Base-by-base conservation (phyloP, 2,329 filamentous ascomycete genomes). In the Leptographium wingfieldii region DNA sequence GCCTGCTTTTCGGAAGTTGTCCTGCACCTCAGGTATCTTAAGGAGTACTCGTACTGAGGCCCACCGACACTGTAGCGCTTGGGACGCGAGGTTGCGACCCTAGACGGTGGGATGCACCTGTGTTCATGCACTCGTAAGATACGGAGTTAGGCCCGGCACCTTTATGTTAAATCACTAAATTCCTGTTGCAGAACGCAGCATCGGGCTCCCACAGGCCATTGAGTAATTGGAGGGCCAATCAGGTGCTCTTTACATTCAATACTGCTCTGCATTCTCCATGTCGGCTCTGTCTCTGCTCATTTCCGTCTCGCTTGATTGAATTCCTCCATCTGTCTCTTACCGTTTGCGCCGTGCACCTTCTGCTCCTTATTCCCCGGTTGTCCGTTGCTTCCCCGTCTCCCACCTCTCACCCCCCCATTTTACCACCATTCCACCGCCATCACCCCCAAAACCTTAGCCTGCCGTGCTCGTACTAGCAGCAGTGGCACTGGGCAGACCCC, bases 381-480 rank as follows among this genome's bases (percentile, higher is more conserved):
- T 25, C 10, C 49, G 49, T 31, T 12, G 33, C 7, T 11, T 31
- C 49, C 25, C 49, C 27, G 9, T 51, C 48, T 51, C 48, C 22
- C 25, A 25, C 25, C 40, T n/a, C 16, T 46, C 40, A 5, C 22
- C 48, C 25, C 43, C 48, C 22, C 25, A 27, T 27, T 29, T 31
- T 52, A 31, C 49, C 12, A 52, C 29, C 52, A 38, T 31, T 46
- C 43, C 19, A 46, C 43, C 43, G 22, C 43, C 7, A 46, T 35
- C 19, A n/a, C 52, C 52, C 29, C 29, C 52, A 19, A 35, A 29
- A 29, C 19, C 52, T 33, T 54, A 54, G 52, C 53, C 53, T 35
- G n/a, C 54, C 22, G 55, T 54, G 52, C 29, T 33, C n/a, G 52
- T 54, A 54, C 54, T 56, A 56, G 54, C 53, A 55, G 35, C 54